phyloP scores from a whole-genome alignment of 148 eudicot genomes.

The Nepenthes mirabilis region DNA sequence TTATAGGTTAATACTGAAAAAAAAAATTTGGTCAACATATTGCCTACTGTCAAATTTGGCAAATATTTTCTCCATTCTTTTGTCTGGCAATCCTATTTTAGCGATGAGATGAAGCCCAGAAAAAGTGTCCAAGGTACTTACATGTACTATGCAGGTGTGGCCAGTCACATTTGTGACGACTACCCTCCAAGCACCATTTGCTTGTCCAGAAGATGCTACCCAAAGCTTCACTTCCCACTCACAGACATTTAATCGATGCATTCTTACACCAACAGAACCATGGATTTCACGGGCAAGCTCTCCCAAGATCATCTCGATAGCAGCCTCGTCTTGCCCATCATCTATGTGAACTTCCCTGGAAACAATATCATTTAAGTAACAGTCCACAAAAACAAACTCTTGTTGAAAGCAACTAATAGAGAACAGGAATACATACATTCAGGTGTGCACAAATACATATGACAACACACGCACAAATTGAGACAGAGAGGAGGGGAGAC shows the following conservation, averaged over 20 bases:
- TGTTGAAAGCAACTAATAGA: background rate
- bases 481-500: background rate
- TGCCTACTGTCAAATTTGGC: too few relatives aligned
- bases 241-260: slow-evolving; percentile 86
- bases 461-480: too few relatives aligned
- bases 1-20: too few relatives aligned
- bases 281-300: slow-evolving; percentile 76
- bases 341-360: slow-evolving; percentile 52
- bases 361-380: slow-evolving; percentile 7
- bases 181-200: slow-evolving; percentile 93
- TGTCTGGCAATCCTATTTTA: too few relatives aligned
- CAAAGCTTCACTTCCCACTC: slow-evolving; percentile 98
- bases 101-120: too few relatives aligned
- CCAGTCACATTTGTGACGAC: slow-evolving; percentile 87
- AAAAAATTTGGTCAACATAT: too few relatives aligned
- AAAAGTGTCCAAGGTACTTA: slow-evolving; percentile 25
- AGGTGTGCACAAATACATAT: background rate
- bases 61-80: too few relatives aligned
- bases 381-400: slow-evolving; percentile 1
- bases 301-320: slow-evolving; percentile 47
- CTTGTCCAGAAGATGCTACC: slow-evolving; percentile 67
- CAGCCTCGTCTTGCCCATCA: slow-evolving; percentile 49
- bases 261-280: slow-evolving; percentile 63
- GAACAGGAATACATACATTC: background rate
- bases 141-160: slow-evolving; percentile 89